Evolutionary conservation across 768 basidiomycete species (phyloP).

Genomic region (Lepiota brunneoincarnata): DNA sequence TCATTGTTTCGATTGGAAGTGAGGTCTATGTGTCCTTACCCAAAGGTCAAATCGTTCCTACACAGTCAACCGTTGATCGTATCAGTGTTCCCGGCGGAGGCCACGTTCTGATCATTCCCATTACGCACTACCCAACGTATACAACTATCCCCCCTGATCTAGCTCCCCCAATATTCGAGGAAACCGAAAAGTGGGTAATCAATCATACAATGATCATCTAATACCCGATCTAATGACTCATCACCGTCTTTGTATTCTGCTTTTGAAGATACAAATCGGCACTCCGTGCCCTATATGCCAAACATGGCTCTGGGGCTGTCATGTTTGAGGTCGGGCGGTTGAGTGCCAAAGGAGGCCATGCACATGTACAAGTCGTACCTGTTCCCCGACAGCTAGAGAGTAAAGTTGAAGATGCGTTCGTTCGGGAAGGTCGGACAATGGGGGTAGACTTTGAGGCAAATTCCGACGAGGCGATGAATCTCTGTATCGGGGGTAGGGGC

Average conservation of each 20-base stretch:
- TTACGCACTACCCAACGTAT: constrained; percentile 90
- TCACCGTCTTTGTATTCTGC: constrained; percentile 6
- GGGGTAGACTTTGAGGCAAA: constrained; percentile 79
- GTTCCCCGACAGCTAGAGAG: constrained; percentile 62
- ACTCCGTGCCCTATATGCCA: constrained; percentile 68
- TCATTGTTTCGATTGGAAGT: constrained; percentile 89
- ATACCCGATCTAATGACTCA: background rate
- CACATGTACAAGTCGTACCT: constrained; percentile 87
- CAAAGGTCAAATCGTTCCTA: constrained; percentile 91
- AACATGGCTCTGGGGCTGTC: constrained; percentile 65
- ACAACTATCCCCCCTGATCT: constrained; percentile 79
- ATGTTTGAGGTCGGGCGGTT: constrained; percentile 87
- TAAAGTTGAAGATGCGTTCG: constrained; percentile 69
- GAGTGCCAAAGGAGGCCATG: constrained; percentile 87
- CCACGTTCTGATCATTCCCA: constrained; percentile 91
- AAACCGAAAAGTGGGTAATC: constrained; percentile 65
- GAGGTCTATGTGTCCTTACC: constrained; percentile 97
- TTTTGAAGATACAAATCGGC: constrained; percentile 71
- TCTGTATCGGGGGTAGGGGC: constrained; percentile 50
- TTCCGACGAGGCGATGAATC: constrained; percentile 56
- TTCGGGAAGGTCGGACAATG: constrained; percentile 58
- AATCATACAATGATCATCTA: background rate
- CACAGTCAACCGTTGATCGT: constrained; percentile 52
- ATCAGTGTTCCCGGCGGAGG: constrained; percentile 87
- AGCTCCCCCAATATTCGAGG: constrained; percentile 68